A percentile compares a stretch with the other conserved stretches of the same genome.
Evolutionary conservation across 73 alveolate genomes (phyloP).

Genomic region (Paramecium pentaurelia): DNA sequence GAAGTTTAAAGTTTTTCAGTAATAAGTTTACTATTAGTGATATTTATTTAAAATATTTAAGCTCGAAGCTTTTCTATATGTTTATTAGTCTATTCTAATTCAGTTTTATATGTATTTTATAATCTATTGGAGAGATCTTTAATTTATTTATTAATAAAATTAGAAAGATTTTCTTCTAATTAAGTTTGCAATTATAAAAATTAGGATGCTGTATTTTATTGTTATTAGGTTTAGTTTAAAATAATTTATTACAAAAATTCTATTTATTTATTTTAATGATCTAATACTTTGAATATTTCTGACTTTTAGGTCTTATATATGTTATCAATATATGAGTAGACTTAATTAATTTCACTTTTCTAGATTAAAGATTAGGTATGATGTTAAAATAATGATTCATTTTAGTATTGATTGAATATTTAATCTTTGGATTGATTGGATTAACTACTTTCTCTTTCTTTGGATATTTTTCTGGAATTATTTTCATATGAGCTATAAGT

Average conservation of each 20-base stretch:
- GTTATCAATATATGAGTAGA: neutral
- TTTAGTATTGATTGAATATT: neutral
- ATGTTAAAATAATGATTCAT: neutral
- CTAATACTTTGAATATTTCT: neutral
- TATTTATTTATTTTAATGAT: neutral
- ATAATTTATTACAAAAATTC: neutral
- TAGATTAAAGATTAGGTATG: neutral
- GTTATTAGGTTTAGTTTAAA: neutral
- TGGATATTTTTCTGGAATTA: neutral
- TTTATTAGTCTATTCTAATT: neutral
- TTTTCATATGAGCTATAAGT: neutral
- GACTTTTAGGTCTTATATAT: neutral
- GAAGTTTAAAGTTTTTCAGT: neutral
- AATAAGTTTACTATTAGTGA: neutral
- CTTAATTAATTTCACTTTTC: neutral
- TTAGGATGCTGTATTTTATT: neutral
- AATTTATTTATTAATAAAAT: neutral
- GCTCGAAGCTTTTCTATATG: neutral
- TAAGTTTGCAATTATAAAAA: neutral
- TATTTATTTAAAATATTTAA: neutral
- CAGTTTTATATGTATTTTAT: neutral
- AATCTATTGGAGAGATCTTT: neutral
- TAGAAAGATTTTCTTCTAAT: neutral
- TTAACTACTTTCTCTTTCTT: neutral
- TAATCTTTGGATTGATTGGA: neutral